Percentiles rank a stretch among this genome's conserved stretches.
Evolutionary conservation across 2,329 filamentous ascomycete genomes (phyloP).

Genomic region (Cladophialophora chaetospira): DNA sequence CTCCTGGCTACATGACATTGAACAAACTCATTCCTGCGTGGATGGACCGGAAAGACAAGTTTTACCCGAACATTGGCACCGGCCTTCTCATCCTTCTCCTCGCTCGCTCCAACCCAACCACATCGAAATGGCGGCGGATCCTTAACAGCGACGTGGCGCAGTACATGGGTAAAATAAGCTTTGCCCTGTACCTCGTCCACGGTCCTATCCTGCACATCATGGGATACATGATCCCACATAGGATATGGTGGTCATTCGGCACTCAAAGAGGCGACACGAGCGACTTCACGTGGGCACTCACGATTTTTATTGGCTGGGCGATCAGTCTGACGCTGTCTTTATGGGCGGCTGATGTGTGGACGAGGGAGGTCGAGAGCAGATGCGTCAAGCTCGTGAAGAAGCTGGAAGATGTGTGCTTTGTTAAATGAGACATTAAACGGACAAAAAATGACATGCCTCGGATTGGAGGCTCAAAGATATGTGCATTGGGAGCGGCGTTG

Average conservation of each 20-base stretch:
- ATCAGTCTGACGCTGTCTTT: slow-evolving; percentile 48
- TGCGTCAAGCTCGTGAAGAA: slow-evolving; percentile 32
- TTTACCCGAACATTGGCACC: slow-evolving; percentile 47
- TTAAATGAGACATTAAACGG: too few species aligned
- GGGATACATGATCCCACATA: slow-evolving; percentile 43
- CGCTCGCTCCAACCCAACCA: slow-evolving; percentile 44
- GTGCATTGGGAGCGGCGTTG: not conserved
- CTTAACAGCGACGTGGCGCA: slow-evolving; percentile 46
- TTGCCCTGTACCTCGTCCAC: slow-evolving; percentile 52
- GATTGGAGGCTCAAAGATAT: too few species aligned
- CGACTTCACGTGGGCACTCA: slow-evolving; percentile 42
- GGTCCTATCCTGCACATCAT: slow-evolving; percentile 47
- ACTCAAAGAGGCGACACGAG: slow-evolving; percentile 37
- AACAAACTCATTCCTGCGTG: slow-evolving; percentile 42
- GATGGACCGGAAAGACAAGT: slow-evolving; percentile 37
- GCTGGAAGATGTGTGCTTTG: slow-evolving; percentile 30
- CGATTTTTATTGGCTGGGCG: slow-evolving; percentile 44
- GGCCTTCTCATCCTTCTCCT: slow-evolving; percentile 47
- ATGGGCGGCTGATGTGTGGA: slow-evolving; percentile 59
- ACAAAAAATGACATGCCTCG: too few species aligned
- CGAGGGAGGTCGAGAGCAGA: slow-evolving; percentile 30
- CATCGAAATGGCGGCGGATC: slow-evolving; percentile 39
- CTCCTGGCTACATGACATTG: slow-evolving; percentile 47
- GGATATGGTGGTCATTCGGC: slow-evolving; percentile 41
- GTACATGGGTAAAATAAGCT: slow-evolving; percentile 52